These are phyloP conservation scores for Pulveroboletus sp. DNA, from an alignment of 768 basidiomycete species.

Conservation along the genomic window DNA sequence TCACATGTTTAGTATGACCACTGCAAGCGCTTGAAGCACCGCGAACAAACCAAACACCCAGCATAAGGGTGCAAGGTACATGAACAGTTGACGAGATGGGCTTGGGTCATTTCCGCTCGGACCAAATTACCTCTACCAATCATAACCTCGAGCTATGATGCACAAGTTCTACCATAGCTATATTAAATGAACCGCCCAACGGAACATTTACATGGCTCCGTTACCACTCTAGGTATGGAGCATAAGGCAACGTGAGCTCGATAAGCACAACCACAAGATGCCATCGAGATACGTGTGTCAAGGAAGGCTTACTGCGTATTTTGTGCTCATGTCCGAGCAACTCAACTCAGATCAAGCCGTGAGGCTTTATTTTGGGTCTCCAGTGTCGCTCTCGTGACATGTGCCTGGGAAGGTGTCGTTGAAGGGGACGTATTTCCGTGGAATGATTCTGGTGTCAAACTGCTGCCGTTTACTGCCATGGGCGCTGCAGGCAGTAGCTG, in stretches of 20 bases:
- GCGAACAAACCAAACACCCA: neutral
- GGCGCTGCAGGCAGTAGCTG: slow-evolving; percentile 26
- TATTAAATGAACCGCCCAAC: neutral
- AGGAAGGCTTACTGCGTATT: neutral
- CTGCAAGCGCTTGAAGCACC: neutral
- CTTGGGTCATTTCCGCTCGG: neutral
- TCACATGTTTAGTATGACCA: no score
- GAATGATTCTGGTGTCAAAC: slow-evolving; percentile 55
- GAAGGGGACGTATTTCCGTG: slow-evolving; percentile 55
- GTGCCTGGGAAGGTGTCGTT: slow-evolving; percentile 23
- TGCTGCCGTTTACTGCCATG: slow-evolving; percentile 29
- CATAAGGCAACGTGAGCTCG: neutral
- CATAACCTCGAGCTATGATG: neutral
- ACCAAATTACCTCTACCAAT: neutral
- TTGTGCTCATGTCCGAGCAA: neutral
- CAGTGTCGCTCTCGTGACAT: slow-evolving; percentile 5
- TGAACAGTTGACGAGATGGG: neutral
- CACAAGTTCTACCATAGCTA: neutral
- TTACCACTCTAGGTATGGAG: neutral
- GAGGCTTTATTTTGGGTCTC: slow-evolving; percentile 18
- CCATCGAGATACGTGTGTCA: neutral
- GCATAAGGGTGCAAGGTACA: neutral
- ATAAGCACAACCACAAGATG: neutral
- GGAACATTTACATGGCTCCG: slow-evolving; percentile 1
- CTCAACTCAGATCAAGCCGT: slow-evolving; percentile 30